Evolutionary conservation across 768 basidiomycete genomes (phyloP).

Genomic region (Tulasnella sp.): DNA sequence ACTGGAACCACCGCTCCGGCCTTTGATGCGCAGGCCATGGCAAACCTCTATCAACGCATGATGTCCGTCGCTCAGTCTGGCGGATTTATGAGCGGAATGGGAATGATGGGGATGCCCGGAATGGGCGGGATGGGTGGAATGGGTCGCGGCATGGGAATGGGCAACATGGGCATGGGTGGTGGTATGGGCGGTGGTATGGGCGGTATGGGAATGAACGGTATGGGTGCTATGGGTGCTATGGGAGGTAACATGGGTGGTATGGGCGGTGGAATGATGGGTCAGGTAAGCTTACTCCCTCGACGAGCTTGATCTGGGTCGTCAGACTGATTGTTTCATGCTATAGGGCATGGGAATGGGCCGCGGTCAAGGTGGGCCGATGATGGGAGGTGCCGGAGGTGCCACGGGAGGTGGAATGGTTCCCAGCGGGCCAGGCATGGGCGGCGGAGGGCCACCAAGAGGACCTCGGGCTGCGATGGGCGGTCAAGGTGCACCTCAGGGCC

Average conservation of each 20-base stretch:
- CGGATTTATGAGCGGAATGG: conserved; percentile 21
- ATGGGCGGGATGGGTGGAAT: conserved; percentile 22
- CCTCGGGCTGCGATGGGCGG: conserved; percentile 19
- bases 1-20: conserved; percentile 30
- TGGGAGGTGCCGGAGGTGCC: conserved; percentile 8
- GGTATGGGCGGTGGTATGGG: too few relatives aligned
- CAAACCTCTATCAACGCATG: conserved; percentile 91
- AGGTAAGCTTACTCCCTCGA: neutral
- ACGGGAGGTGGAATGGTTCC: conserved; percentile 14
- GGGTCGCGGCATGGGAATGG: conserved; percentile 39
- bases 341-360: neutral
- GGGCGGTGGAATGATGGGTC: conserved; percentile 30
- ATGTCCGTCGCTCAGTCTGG: conserved; percentile 28
- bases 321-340: neutral
- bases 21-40: conserved; percentile 89
- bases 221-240: conserved; percentile 30
- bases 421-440: conserved; percentile 36
- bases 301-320: neutral
- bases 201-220: conserved; percentile 32
- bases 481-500: conserved; percentile 4
- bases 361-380: conserved; percentile 16
- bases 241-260: conserved; percentile 25
- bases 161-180: conserved; percentile 19
- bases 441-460: conserved; percentile 38
- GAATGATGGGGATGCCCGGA: conserved; percentile 17